Percentiles rank a stretch among this genome's conserved stretches.
Evolutionary conservation across 2,329 filamentous ascomycete species (phyloP).

Genomic region (Dothideomycetes sp.): DNA sequence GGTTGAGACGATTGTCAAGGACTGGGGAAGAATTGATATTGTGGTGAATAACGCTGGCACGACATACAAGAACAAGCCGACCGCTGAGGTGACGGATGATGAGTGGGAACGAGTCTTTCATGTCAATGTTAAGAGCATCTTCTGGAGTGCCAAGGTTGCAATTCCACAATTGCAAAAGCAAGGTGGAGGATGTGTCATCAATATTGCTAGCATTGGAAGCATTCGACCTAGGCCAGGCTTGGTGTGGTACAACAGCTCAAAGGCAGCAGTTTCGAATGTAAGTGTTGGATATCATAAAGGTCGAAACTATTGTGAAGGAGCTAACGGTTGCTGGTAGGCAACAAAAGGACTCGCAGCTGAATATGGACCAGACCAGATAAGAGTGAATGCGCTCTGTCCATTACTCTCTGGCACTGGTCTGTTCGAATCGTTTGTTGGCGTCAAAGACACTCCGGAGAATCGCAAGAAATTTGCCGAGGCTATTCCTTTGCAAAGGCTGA

Average conservation of each 20-base stretch:
- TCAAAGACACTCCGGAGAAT: constrained; percentile 52
- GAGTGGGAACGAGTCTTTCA: constrained; percentile 58
- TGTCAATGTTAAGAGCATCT: constrained; percentile 60
- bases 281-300: too few species aligned
- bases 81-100: constrained; percentile 50
- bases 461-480: constrained; percentile 43
- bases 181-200: constrained; percentile 51
- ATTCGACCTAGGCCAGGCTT: constrained; percentile 50
- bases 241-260: constrained; percentile 61
- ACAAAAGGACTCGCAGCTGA: constrained; percentile 58
- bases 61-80: constrained; percentile 51
- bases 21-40: constrained; percentile 44
- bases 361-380: constrained; percentile 57
- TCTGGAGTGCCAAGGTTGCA: constrained; percentile 47
- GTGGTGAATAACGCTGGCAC: constrained; percentile 52
- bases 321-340: constrained; percentile 23
- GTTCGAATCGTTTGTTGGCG: constrained; percentile 47
- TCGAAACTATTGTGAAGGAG: background rate
- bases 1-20: constrained; percentile 33
- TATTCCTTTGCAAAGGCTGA: constrained; percentile 44
- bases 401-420: constrained; percentile 57
- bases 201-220: constrained; percentile 55
- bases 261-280: constrained; percentile 49
- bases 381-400: constrained; percentile 60
- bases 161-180: constrained; percentile 50